These are phyloP conservation scores for Angomonas ambiguus DNA, from an alignment of 208 protist species.

Conservation along the genomic window DNA sequence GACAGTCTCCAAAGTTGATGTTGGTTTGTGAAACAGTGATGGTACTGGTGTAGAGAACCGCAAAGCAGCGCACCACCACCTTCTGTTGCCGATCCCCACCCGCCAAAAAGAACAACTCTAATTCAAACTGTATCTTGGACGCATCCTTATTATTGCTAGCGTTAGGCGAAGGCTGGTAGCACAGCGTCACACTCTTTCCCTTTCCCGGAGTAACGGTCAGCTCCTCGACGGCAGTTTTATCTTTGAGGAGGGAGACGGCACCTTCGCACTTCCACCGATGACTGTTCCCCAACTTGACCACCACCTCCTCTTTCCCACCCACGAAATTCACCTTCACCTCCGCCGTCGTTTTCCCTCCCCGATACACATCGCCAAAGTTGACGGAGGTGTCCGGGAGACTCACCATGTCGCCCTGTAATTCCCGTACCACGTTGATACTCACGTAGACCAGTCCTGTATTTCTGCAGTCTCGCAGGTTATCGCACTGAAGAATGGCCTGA, in stretches of 20 bases:
- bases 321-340: slow-evolving; percentile 41
- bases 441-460: slow-evolving; percentile 70
- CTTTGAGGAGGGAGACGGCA: slow-evolving; percentile 45
- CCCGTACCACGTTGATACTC: slow-evolving; percentile 51
- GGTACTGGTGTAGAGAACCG: slow-evolving; percentile 76
- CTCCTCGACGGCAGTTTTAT: slow-evolving; percentile 48
- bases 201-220: slow-evolving; percentile 45
- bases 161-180: slow-evolving; percentile 59
- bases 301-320: slow-evolving; percentile 45
- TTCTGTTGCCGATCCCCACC: slow-evolving; percentile 39
- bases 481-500: slow-evolving; percentile 66
- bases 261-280: slow-evolving; percentile 52
- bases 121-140: slow-evolving; percentile 65
- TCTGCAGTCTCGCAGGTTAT: slow-evolving; percentile 67
- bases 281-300: slow-evolving; percentile 34
- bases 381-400: slow-evolving; percentile 42
- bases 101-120: slow-evolving; percentile 49
- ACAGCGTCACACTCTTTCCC: slow-evolving; percentile 30
- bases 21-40: slow-evolving; percentile 60
- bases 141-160: slow-evolving; percentile 39
- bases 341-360: slow-evolving; percentile 43
- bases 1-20: slow-evolving; percentile 83
- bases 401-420: slow-evolving; percentile 66
- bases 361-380: slow-evolving; percentile 81
- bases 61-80: slow-evolving; percentile 53